Percentiles rank a stretch among this genome's conserved stretches.
These are phyloP conservation scores for Colletotrichum somersetense DNA, from an alignment of 2,329 filamentous ascomycete species.

Conservation along the genomic window DNA sequence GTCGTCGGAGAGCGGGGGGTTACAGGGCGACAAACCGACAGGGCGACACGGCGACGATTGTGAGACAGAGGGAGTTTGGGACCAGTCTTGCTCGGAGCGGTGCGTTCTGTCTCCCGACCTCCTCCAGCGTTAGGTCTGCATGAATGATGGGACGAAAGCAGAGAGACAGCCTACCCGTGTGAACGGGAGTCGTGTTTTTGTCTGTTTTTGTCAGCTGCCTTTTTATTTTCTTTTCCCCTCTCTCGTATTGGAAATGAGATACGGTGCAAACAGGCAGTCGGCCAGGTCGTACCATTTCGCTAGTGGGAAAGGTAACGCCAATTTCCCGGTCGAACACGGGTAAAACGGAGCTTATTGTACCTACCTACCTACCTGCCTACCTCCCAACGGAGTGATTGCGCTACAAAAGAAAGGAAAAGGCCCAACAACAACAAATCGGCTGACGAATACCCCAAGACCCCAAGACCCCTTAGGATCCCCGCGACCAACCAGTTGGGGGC, in stretches of 20 bases:
- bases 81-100: constrained; percentile 13
- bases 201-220: too few relatives aligned
- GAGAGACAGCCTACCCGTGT: background rate
- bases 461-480: constrained; percentile 2
- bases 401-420: background rate
- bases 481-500: constrained; percentile 6
- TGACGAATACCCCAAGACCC: background rate
- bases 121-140: constrained; percentile 7
- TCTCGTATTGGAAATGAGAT: background rate
- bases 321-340: constrained; percentile 6
- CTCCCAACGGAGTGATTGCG: background rate
- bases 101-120: constrained; percentile 26
- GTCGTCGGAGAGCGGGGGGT: background rate
- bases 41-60: constrained; percentile 13
- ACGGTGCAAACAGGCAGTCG: background rate
- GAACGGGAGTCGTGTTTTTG: background rate
- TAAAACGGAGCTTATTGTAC: background rate
- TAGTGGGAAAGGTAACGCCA: background rate
- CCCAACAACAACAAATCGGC: constrained; percentile 13
- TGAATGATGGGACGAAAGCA: background rate
- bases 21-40: background rate
- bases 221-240: too few relatives aligned
- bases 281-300: background rate
- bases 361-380: background rate
- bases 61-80: constrained; percentile 39